Base-by-base conservation (phyloP, 2,329 filamentous ascomycete species). In the Pseudopyrenochaeta lycopersici region DNA sequence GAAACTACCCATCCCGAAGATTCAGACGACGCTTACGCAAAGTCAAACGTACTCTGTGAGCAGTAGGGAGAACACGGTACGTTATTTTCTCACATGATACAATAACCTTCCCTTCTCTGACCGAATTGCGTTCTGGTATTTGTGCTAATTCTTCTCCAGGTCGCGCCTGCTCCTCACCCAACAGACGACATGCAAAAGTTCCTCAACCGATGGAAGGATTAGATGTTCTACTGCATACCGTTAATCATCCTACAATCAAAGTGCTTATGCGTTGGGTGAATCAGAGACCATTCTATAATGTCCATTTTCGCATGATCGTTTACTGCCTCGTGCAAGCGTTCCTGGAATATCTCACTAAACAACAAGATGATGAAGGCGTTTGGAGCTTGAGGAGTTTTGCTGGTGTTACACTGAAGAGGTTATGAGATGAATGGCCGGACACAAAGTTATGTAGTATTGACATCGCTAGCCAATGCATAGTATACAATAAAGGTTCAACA, bases 191-290 rank as follows among this genome's bases (percentile, higher is more conserved):
- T 86, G 82, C 79, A 81, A 43, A 83, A 81, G 62, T 87, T 82
- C 69, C 69, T 87, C 55, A 81, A 81, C 42, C 77, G 84, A 58
- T 87, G 85, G 84, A 84, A 83, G 71, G 84, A 88, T 72, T 87
- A 72, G 54, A 54, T 11, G 6, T 41, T 31, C 45, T 14, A 9
- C 29, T 48, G 9, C 36, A 11, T 30, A 27, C 23, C 4, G 4
- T 27, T 27, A 27, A 27, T 4, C 4, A 27, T 9, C 9, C 23
- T 27, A 9, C 9, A 5, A 27, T 27, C 9, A 27, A 4, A 9
- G 4, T 27, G 9, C 23, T 23, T 23, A 11, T 14, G 18, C 11
- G 10, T 27, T 21, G 35, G 41, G 20, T 32, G n/a, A 14, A 44
- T 15, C 32, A 53, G 6, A 45, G 21, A 20, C 20, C 17, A 15